A percentile compares a stretch with the other conserved stretches of the same genome.
Conservation (phyloP, 306 rosid genomes). For the Carpinus viminea region DNA sequence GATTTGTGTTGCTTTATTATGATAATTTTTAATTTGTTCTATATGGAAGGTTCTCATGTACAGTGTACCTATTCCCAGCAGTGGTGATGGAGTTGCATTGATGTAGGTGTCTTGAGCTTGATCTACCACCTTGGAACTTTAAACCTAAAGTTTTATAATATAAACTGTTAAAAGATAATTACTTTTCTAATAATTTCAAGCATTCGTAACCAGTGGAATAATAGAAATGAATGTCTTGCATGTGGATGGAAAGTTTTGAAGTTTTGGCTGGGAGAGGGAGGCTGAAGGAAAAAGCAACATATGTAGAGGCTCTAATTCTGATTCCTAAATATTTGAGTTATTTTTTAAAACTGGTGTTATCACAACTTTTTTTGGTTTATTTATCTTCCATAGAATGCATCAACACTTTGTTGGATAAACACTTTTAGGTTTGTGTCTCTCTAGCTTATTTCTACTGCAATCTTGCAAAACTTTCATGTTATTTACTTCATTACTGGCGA, state of each 20-base stretch:
- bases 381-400: neutral
- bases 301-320: neutral
- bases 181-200: neutral
- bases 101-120: neutral
- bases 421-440: neutral
- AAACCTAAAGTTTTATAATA: neutral
- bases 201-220: neutral
- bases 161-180: neutral
- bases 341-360: neutral
- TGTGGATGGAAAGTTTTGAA: neutral
- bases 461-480: neutral
- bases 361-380: neutral
- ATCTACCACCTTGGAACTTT: neutral
- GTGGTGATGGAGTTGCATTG: neutral
- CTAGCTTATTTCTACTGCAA: neutral
- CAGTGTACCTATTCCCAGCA: neutral
- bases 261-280: neutral
- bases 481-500: neutral
- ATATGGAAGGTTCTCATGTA: neutral
- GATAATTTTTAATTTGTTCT: neutral
- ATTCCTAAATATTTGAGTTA: neutral
- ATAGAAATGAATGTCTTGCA: constrained; percentile 5
- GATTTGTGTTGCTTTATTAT: neutral
- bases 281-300: neutral
- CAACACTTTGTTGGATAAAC: neutral